Evolutionary conservation across 2,329 filamentous ascomycete species (phyloP), one percentile per base, ranked within the genome.

Genomic region (Cladosporium austrohemisphaericum): DNA sequence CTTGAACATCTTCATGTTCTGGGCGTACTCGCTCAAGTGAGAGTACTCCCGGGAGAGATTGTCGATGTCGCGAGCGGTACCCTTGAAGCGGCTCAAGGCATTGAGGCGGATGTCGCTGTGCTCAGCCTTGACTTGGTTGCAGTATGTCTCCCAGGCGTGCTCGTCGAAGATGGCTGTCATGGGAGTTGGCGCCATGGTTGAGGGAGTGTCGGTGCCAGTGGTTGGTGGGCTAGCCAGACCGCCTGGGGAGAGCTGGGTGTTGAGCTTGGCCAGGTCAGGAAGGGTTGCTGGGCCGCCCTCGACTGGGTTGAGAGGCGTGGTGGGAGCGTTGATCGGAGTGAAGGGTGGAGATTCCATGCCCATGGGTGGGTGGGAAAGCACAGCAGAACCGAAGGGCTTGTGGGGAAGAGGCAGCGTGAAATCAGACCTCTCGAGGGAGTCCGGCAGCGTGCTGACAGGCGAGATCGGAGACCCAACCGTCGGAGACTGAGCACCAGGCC

Each of bases 51-150:
- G 45, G 33, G 56, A 53, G 37, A 58, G 35, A 33, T 54, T 58
- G 41, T 65, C 60, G 43, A 65, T 55, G 11, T 50, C 58, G 35
- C 58, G 52, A 13, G 54, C 58, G 22, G 55, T 56, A 50, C 74
- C 73, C 26, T 69, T 68, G 49, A 76, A 67, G 45, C 71, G 70
- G 3, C 69, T 65, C 25, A 74, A 58, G n/a, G 66, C 62, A 48
- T 67, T 64, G 26, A 64, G 63, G 50, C 67, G 68, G 31, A 74
- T 55, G 38, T 71, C 65, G 14, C 49, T 38, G 18, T 65, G 51
- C 53, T 68, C 65, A 18, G 59, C 63, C 26, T 60, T 54, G 54
- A 58, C 64, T 3, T 55, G 52, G 36, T 52, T 54, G 26, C 60
- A 31, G 53, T 61, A 66, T 16, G 54, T 55, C 46, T 64, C 62